phyloP scores from a whole-genome alignment of 805 yeast genomes.

The Starmera amethionina region DNA sequence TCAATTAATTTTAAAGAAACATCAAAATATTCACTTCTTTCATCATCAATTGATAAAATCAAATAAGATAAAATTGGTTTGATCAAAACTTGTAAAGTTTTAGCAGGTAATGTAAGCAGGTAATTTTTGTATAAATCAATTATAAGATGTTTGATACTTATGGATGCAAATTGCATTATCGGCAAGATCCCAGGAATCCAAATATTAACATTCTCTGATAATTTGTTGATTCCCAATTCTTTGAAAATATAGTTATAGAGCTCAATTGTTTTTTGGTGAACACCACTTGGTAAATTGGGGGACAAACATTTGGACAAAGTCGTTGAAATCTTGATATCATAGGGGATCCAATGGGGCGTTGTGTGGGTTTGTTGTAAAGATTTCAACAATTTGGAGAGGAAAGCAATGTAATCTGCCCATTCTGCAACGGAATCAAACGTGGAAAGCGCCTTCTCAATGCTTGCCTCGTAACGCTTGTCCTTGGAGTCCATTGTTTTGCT shows the following conservation, averaged over 20 bases:
- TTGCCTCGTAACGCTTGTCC: conserved; percentile 59
- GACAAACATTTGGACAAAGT: conserved; percentile 72
- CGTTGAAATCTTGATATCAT: conserved; percentile 53
- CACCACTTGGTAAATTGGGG: conserved; percentile 86
- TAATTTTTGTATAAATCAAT: conserved; percentile 50
- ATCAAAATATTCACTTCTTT: conserved; percentile 71
- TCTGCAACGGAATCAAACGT: conserved; percentile 78
- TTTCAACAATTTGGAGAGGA: conserved; percentile 68
- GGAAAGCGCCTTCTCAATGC: conserved; percentile 61
- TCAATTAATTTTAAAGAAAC: conserved; percentile 54
- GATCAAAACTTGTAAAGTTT: conserved; percentile 41
- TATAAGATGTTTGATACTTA: conserved; percentile 75
- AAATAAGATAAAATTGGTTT: conserved; percentile 67
- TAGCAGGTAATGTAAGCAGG: conserved; percentile 42
- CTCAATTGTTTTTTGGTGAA: conserved; percentile 79
- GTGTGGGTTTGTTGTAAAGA: conserved; percentile 43
- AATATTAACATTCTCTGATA: conserved; percentile 46
- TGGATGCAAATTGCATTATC: conserved; percentile 77
- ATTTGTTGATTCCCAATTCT: conserved; percentile 43
- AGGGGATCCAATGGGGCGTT: conserved; percentile 52
- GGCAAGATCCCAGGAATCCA: conserved; percentile 97
- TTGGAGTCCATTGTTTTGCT: conserved; percentile 33
- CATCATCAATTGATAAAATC: conserved; percentile 88
- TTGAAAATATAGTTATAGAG: conserved; percentile 65
- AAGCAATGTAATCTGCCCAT: conserved; percentile 98